Percentiles rank a stretch among this genome's conserved stretches.
Evolutionary conservation across 495 filamentous ascomycete species (phyloP).

Genomic region (Aspergillus asperescens): DNA sequence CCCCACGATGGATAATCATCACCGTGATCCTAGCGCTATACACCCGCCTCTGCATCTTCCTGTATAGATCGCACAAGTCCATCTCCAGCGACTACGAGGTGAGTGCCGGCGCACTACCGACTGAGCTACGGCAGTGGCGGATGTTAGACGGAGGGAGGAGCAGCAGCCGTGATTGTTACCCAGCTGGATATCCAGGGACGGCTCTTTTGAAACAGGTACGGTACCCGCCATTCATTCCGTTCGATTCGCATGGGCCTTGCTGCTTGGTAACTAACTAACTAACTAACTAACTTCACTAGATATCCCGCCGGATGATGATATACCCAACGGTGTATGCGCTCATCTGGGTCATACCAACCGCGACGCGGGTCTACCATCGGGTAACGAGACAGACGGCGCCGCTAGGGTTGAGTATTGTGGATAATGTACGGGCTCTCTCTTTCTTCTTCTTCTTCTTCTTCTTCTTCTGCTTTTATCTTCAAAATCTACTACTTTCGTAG

Average conservation of each 20-base stretch:
- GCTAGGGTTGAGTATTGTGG: slow-evolving; percentile 3
- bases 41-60: slow-evolving; percentile 9
- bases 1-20: slow-evolving; percentile 4
- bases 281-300: neutral
- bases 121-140: slow-evolving; percentile 8
- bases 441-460: neutral
- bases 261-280: too few species aligned
- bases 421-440: slow-evolving; percentile 10
- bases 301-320: slow-evolving; percentile 7
- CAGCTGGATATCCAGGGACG: neutral
- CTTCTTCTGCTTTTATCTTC: too few species aligned
- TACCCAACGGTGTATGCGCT: slow-evolving; percentile 8
- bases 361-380: neutral
- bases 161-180: neutral
- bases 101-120: neutral
- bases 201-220: slow-evolving; percentile 1
- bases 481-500: too few species aligned
- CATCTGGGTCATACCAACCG: slow-evolving; percentile 5
- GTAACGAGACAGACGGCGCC: neutral
- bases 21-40: slow-evolving; percentile 5
- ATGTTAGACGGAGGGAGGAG: slow-evolving; percentile 1
- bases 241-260: too few species aligned
- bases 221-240: too few species aligned
- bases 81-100: slow-evolving; percentile 4
- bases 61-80: slow-evolving; percentile 3